Conservation (phyloP, 2,329 filamentous ascomycete species). For the Cladosporium cucumerinum region DNA sequence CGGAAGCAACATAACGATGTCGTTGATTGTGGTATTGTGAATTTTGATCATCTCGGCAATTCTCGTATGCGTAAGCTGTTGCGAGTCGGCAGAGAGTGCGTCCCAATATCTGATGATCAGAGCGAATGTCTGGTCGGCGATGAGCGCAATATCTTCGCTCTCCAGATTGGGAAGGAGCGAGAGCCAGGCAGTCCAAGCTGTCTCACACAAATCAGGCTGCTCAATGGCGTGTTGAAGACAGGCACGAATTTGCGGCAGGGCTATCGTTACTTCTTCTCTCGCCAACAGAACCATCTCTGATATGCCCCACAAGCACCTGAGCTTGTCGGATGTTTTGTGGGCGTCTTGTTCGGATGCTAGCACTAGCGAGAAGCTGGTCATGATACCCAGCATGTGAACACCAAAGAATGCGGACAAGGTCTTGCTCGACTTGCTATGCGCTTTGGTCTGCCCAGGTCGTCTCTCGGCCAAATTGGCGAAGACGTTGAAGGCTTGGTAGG, state of each 20-base stretch:
- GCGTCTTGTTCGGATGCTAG: slow-evolving; percentile 59
- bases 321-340: slow-evolving; percentile 56
- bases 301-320: slow-evolving; percentile 74
- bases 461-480: slow-evolving; percentile 50
- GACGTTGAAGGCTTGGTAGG: slow-evolving; percentile 49
- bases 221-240: slow-evolving; percentile 82
- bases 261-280: slow-evolving; percentile 68
- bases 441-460: slow-evolving; percentile 43
- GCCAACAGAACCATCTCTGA: slow-evolving; percentile 82
- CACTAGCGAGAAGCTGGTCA: slow-evolving; percentile 73
- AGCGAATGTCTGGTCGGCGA: slow-evolving; percentile 87
- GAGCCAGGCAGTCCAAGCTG: slow-evolving; percentile 81
- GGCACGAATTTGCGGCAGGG: slow-evolving; percentile 89
- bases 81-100: slow-evolving; percentile 59
- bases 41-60: slow-evolving; percentile 64
- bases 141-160: slow-evolving; percentile 71
- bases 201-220: slow-evolving; percentile 68
- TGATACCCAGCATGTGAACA: slow-evolving; percentile 78
- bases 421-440: slow-evolving; percentile 50
- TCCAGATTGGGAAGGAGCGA: slow-evolving; percentile 71
- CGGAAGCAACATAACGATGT: slow-evolving; percentile 72
- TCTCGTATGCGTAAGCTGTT: slow-evolving; percentile 58
- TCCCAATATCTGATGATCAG: slow-evolving; percentile 80
- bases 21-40: slow-evolving; percentile 59
- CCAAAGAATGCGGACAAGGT: slow-evolving; percentile 73